A percentile compares a stretch with the other conserved stretches of the same genome.
Evolutionary conservation across 1,139 yeast genomes (phyloP).

Genomic region (Pichia sp.): DNA sequence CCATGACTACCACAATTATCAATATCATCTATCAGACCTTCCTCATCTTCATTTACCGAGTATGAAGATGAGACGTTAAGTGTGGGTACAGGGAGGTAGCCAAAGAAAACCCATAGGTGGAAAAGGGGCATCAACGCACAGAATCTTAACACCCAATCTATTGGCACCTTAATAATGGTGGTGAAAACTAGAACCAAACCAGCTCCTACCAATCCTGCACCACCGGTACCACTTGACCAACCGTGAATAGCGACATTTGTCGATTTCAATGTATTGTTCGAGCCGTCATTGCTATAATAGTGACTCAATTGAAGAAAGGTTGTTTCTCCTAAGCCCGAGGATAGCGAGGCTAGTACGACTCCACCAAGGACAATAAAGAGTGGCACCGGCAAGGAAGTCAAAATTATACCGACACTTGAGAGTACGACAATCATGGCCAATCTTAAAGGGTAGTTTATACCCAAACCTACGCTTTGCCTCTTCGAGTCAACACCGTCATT

Average conservation of each 20-base stretch:
- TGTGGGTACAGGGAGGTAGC: constrained; percentile 34
- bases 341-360: constrained; percentile 72
- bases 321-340: constrained; percentile 88
- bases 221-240: constrained; percentile 93
- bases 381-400: constrained; percentile 46
- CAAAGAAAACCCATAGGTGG: constrained; percentile 36
- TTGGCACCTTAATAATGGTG: constrained; percentile 46
- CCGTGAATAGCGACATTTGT: constrained; percentile 56
- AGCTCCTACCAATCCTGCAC: constrained; percentile 86
- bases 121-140: constrained; percentile 48
- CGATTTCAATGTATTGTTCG: neutral
- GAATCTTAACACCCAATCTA: constrained; percentile 41
- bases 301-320: constrained; percentile 86
- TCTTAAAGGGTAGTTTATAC: constrained; percentile 53
- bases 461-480: constrained; percentile 1
- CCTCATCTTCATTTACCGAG: neutral
- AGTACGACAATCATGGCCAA: constrained; percentile 52
- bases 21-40: neutral
- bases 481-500: neutral
- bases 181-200: constrained; percentile 52
- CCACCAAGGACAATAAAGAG: constrained; percentile 52
- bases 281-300: constrained; percentile 40
- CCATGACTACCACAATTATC: neutral
- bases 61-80: neutral
- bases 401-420: constrained; percentile 72